Evolutionary conservation across 192 early-diverging fungal genomes (phyloP), one percentile per base, ranked within the genome.

Genomic region (Coemansia sp.): DNA sequence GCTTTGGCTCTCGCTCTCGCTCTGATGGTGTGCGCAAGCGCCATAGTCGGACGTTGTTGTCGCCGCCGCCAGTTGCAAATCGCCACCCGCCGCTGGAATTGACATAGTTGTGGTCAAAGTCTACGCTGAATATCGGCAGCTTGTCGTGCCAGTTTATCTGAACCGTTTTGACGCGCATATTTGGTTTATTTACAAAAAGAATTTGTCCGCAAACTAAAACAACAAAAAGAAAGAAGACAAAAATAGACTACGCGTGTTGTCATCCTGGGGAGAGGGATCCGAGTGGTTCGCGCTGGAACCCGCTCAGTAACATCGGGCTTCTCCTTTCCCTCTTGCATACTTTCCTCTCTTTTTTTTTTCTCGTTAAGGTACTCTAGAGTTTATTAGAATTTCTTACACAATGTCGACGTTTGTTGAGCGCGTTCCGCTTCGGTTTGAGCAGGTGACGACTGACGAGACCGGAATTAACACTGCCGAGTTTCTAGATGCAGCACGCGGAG

Each of bases 101-200:
- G 59, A 29, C 54, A 49, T 72, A 70, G 78, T 62, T 70, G 83
- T 78, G 75, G 88, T 96, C 90, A 86, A 97, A 98, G 79, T 97
- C 93, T 20, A 91, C 90, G 63, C 94, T 95, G 83, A 96, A 95
- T 62, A 98, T 89, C 12, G 96, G 91, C 72, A 91, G 85, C 67
- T 89, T 90, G 70, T 93, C 97, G 75, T 98, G 97, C 97, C 97
- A 97, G 72, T 93, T 91, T 78, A 98, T 95, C 82, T 96, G 92
- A 15, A 95, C 81, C 29, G 89, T 89, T 65, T 90, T 84, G 80
- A 88, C 92, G 78, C 88, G 70, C 89, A 90, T 91, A 57, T 13
- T 33, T 15, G 20, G 20, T 20, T 33, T 27, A 51, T 51, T 33
- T 51, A 51, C 65, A 66, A 66, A 31, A 6, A 43, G 65, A 34